phyloP scores from a whole-genome alignment of 2,329 filamentous ascomycete species.

The Periconia macrospinosa region DNA sequence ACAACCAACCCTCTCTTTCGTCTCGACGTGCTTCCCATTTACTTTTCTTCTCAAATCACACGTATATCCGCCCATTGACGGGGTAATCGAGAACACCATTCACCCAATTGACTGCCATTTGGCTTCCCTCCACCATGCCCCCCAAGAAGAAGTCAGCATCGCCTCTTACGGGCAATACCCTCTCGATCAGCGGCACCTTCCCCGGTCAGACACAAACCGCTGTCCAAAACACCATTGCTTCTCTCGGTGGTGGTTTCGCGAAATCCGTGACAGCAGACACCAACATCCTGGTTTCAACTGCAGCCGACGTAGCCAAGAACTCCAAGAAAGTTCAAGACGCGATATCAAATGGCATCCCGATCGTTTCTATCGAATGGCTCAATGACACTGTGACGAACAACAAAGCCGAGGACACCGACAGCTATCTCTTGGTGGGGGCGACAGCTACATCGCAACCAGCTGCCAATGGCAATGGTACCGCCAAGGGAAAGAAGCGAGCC shows the following conservation, averaged over 20 bases:
- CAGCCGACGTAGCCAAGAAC: slow-evolving; percentile 54
- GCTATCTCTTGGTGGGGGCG: slow-evolving; percentile 30
- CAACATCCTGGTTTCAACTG: slow-evolving; percentile 61
- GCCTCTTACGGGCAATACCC: slow-evolving; percentile 52
- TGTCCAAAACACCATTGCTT: slow-evolving; percentile 51
- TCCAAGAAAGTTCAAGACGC: slow-evolving; percentile 58
- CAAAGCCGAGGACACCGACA: slow-evolving; percentile 44
- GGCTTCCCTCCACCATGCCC: slow-evolving; percentile 16
- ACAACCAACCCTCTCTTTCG: not conserved
- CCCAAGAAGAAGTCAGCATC: slow-evolving; percentile 22
- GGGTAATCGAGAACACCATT: not conserved
- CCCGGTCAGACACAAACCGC: slow-evolving; percentile 54
- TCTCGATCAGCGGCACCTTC: slow-evolving; percentile 66
- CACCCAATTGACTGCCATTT: not conserved
- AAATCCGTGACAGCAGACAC: slow-evolving; percentile 53
- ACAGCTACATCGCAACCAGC: slow-evolving; percentile 2
- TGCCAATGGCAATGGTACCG: slow-evolving; percentile 7
- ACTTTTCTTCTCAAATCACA: not conserved
- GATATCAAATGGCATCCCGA: slow-evolving; percentile 50
- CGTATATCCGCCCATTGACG: not conserved
- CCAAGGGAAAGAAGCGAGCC: slow-evolving; percentile 36
- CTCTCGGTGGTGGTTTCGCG: slow-evolving; percentile 54
- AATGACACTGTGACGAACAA: slow-evolving; percentile 53
- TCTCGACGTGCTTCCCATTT: no score
- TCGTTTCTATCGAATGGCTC: slow-evolving; percentile 67